Conservation (phyloP, 2,329 filamentous ascomycete species). For the Colletotrichum orchidophilum region DNA sequence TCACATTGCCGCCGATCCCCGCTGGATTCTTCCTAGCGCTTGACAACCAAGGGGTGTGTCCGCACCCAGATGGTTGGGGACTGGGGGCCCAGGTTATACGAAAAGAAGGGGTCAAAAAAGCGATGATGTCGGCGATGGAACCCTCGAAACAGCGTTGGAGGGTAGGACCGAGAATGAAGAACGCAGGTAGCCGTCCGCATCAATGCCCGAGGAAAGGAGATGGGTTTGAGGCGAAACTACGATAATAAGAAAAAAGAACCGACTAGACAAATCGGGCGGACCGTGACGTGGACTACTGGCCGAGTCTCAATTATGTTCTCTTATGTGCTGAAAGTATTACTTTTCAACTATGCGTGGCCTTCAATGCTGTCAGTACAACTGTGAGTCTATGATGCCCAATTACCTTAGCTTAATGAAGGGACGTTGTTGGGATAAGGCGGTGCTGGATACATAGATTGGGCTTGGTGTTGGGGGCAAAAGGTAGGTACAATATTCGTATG, state of each 20-base stretch:
- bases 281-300: background rate
- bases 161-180: constrained; percentile 15
- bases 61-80: constrained; percentile 21
- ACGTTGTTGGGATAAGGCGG: constrained; percentile 24
- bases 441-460: constrained; percentile 15
- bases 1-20: constrained; percentile 34
- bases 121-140: constrained; percentile 33
- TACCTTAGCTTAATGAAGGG: background rate
- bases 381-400: background rate
- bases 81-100: constrained; percentile 31
- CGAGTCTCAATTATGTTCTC: background rate
- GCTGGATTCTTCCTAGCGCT: constrained; percentile 31
- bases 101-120: constrained; percentile 24
- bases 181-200: constrained; percentile 26
- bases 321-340: background rate
- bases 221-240: constrained; percentile 9
- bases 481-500: background rate
- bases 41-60: constrained; percentile 31
- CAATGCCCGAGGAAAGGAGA: constrained; percentile 8
- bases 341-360: background rate
- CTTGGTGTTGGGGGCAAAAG: background rate
- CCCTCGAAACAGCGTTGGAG: constrained; percentile 1
- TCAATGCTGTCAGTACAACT: background rate
- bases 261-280: background rate
- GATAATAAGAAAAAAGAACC: background rate